These are phyloP conservation scores for Monilinia fructigena DNA, from an alignment of 2,329 filamentous ascomycete species.

Conservation along the genomic window DNA sequence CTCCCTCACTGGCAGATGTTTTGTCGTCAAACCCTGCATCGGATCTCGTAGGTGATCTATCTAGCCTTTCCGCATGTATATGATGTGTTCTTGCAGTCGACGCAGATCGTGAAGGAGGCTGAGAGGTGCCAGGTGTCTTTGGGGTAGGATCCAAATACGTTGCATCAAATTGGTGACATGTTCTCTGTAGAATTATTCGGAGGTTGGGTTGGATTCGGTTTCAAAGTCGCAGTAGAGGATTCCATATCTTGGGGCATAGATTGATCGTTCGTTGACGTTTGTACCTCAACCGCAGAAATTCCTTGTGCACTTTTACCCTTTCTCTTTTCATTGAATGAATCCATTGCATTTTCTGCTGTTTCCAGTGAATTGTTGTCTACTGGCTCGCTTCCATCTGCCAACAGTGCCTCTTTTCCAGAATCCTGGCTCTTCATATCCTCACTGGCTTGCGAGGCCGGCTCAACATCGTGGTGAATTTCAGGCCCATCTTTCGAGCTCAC, in stretches of 20 bases:
- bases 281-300: constrained; percentile 5
- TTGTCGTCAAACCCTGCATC: constrained; percentile 59
- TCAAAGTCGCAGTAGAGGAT: constrained; percentile 41
- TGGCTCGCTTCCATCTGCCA: constrained; percentile 17
- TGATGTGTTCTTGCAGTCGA: constrained; percentile 39
- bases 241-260: constrained; percentile 36
- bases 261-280: constrained; percentile 2
- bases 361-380: neutral
- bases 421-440: constrained; percentile 20
- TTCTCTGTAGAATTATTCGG: constrained; percentile 22
- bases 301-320: constrained; percentile 13
- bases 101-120: constrained; percentile 43
- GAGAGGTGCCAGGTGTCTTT: constrained; percentile 45
- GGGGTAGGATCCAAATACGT: constrained; percentile 51
- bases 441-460: constrained; percentile 17
- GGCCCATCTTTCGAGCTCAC: constrained; percentile 17
- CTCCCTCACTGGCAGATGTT: constrained; percentile 57
- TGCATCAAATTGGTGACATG: constrained; percentile 29
- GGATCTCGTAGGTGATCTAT: constrained; percentile 53
- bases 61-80: constrained; percentile 42
- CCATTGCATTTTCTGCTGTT: constrained; percentile 16
- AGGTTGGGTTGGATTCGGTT: constrained; percentile 30
- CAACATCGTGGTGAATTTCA: constrained; percentile 11
- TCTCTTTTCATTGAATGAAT: constrained; percentile 2
- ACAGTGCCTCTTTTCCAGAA: constrained; percentile 10